Conservation (phyloP, 2,329 filamentous ascomycete species). For the Aphanocladium album region DNA sequence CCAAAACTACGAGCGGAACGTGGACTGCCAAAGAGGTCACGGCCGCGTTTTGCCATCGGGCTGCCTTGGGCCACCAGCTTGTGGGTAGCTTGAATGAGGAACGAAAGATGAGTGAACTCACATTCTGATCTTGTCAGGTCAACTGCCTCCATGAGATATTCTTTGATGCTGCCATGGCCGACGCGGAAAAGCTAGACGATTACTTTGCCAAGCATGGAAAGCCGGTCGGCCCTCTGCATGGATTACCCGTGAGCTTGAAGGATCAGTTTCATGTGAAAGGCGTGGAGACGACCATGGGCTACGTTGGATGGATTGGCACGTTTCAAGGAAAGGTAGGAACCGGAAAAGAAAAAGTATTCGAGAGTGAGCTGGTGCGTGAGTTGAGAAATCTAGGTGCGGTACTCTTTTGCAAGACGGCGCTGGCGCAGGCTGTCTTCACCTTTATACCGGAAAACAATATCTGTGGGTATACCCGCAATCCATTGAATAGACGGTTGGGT, state of each 20-base stretch:
- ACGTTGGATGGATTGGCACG: background rate
- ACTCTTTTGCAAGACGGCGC: background rate
- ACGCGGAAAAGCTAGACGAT: background rate
- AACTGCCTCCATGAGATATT: background rate
- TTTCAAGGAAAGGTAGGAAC: background rate
- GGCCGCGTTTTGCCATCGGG: constrained; percentile 1
- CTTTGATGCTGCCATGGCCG: background rate
- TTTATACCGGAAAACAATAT: constrained; percentile 26
- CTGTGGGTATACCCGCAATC: constrained; percentile 26
- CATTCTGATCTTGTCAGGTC: background rate
- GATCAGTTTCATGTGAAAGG: constrained; percentile 1
- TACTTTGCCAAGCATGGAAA: background rate
- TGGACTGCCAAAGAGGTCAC: background rate
- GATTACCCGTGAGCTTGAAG: background rate
- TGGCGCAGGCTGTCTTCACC: background rate
- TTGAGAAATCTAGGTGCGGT: background rate
- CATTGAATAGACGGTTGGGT: constrained; percentile 23
- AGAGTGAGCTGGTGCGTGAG: background rate
- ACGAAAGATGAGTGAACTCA: background rate
- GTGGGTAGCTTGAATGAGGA: background rate
- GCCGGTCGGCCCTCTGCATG: background rate
- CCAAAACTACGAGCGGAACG: background rate
- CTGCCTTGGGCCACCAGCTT: constrained; percentile 2
- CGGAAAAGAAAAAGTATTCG: background rate
- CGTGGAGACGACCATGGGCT: background rate